Percentiles rank a stretch among this genome's conserved stretches.
Evolutionary conservation across 2,329 filamentous ascomycete species (phyloP).

Genomic region (Chrysosporium keratinophilum): DNA sequence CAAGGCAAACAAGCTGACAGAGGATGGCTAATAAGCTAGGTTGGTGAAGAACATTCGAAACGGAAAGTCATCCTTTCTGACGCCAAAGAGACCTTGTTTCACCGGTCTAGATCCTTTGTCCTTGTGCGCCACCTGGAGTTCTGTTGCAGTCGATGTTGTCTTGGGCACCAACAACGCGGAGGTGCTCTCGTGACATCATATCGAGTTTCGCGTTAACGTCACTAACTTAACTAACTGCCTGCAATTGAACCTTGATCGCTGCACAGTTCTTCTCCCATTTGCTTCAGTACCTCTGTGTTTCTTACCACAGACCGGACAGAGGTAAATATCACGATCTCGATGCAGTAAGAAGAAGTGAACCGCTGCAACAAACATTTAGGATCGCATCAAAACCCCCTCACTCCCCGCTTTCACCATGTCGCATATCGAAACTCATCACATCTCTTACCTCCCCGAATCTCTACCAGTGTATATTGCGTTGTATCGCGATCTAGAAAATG

Average conservation of each 20-base stretch:
- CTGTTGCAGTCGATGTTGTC: constrained; percentile 10
- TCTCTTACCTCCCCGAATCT: constrained; percentile 63
- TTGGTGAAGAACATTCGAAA: neutral
- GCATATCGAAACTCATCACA: constrained; percentile 52
- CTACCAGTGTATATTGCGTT: constrained; percentile 63
- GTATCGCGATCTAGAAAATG: constrained; percentile 67
- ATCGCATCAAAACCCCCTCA: too few species aligned
- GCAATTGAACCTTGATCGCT: too few species aligned
- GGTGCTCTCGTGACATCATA: constrained; percentile 3
- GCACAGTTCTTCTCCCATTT: too few species aligned
- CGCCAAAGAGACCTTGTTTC: neutral
- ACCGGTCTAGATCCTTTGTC: constrained; percentile 1
- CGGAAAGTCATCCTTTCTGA: neutral
- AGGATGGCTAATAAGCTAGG: too few species aligned
- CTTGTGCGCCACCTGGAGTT: neutral
- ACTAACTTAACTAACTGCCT: too few species aligned
- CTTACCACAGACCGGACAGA: too few species aligned
- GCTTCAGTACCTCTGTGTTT: too few species aligned
- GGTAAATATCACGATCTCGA: too few species aligned
- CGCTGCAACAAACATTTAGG: too few species aligned
- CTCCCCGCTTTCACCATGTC: constrained; percentile 17
- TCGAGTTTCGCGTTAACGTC: too few species aligned
- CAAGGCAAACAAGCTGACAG: too few species aligned
- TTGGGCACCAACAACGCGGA: neutral
- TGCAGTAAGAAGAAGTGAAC: too few species aligned